Base-by-base conservation (phyloP, 179 eudicot species). In the Pouteria campechiana region DNA sequence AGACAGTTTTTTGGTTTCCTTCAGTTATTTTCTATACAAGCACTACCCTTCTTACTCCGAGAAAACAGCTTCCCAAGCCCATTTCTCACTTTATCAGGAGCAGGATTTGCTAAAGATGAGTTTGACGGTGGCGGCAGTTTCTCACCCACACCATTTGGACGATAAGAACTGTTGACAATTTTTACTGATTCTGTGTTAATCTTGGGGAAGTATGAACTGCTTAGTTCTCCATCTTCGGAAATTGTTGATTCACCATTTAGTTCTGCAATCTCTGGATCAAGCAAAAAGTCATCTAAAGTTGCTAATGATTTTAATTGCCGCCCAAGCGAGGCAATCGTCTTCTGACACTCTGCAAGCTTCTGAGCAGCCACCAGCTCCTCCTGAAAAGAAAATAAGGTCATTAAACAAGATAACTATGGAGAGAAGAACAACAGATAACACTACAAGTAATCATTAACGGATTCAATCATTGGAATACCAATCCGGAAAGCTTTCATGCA, bases 261-360 rank as follows among this genome's bases (percentile, higher is more conserved):
- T 37, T 69, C 65, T 46, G 86, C 58, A 25, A 79, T 69, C n/a
- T n/a, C n/a, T n/a, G n/a, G n/a, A 49, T 83, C 94, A 25, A 72
- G 76, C 49, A 83, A 64, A 63, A 80, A 80, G 56, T 83, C 94
- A 59, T 83, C 94, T 9, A 83, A 57, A 14, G 89, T 76, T 45
- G 94, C 82, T 48, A 83, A 66, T 37, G 85, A 76, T 37, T 76
- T 53, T 8, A 83, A 74, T 48, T 83, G 94, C 55, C 48, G 71
- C 33, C 94, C 89, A 10, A 83, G 80, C 44, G 89, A 83, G 9
- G 78, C 79, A 30, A 83, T 83, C 5, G 94, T 83, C 56, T 69
- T 69, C 59, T 83, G 94, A 61, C 94, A 83, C 36, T 83, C 94
- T 2, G 80, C 85, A 20, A 83, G 80, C 56, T 83, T 80, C 37